Conservation (phyloP, 129 eudicot species). For the Apium graveolens region DNA sequence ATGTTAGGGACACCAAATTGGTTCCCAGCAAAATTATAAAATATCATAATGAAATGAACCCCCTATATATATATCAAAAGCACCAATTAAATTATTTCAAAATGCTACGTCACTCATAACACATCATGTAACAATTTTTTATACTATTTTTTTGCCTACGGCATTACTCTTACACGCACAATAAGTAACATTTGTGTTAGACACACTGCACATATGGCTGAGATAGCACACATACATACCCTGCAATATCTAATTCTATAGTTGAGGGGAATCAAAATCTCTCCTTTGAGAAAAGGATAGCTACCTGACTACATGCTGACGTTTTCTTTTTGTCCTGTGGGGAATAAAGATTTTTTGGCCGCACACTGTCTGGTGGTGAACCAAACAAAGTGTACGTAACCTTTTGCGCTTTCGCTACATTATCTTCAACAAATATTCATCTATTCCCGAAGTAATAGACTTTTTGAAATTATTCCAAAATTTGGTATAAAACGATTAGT, state of each 20-base stretch:
- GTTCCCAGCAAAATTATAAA: no score
- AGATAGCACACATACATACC: background rate
- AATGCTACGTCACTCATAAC: no score
- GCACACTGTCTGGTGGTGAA: conserved; percentile 13
- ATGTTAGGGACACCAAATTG: no score
- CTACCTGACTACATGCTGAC: conserved; percentile 23
- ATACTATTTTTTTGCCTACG: no score
- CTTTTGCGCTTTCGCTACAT: conserved; percentile 23
- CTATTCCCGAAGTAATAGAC: no score
- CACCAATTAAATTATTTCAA: no score
- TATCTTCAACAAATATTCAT: conserved; percentile 12
- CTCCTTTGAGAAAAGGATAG: conserved; percentile 20
- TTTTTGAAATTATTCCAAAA: no score
- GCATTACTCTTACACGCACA: no score
- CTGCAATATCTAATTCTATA: background rate
- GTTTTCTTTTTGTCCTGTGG: conserved; percentile 4
- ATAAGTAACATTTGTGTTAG: background rate
- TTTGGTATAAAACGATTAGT: no score
- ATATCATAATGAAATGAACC: no score
- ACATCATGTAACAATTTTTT: no score
- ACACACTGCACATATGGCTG: background rate
- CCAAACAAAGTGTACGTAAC: conserved; percentile 19
- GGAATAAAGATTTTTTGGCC: conserved; percentile 22
- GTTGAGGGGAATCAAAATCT: conserved; percentile 9
- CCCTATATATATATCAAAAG: no score